Evolutionary conservation across 495 filamentous ascomycete species (phyloP).

Genomic region (Penicillium robsamsonii): DNA sequence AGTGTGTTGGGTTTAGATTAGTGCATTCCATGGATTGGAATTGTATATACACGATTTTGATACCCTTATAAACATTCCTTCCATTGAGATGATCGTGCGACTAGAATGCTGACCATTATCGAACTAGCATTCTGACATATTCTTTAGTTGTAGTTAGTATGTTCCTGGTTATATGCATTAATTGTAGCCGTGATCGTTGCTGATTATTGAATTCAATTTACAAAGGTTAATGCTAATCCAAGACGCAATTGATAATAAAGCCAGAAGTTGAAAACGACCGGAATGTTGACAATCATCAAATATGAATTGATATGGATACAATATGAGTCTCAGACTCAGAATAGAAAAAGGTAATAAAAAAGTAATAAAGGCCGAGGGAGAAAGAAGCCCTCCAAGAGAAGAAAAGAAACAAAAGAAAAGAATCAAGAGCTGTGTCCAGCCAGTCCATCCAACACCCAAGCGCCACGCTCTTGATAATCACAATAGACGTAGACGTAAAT

Average conservation of each 20-base stretch:
- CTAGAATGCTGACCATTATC: too few species aligned
- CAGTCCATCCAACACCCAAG: not conserved
- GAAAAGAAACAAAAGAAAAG: slow-evolving; percentile 5
- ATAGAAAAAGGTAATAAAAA: slow-evolving; percentile 1
- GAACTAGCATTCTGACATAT: not conserved
- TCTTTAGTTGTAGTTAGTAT: not conserved
- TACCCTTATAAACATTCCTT: not conserved
- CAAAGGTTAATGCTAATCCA: not conserved
- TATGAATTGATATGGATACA: slow-evolving; percentile 11
- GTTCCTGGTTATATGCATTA: too few species aligned
- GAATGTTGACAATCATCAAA: not conserved
- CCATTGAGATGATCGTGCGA: too few species aligned
- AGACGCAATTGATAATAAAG: not conserved
- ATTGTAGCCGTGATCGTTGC: too few species aligned
- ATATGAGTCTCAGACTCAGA: slow-evolving; percentile 15
- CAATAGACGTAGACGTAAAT: not conserved
- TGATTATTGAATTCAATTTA: too few species aligned
- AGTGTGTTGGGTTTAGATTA: not conserved
- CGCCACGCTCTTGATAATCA: not conserved
- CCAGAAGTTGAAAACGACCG: not conserved
- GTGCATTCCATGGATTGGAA: not conserved
- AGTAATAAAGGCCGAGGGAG: slow-evolving; percentile 14
- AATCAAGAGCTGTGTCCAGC: not conserved
- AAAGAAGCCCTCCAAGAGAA: slow-evolving; percentile 6
- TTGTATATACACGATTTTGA: not conserved